These are phyloP conservation scores for Prillingera fragicola DNA, from an alignment of 1,284 basidiomycete genomes.

Conservation along the genomic window DNA sequence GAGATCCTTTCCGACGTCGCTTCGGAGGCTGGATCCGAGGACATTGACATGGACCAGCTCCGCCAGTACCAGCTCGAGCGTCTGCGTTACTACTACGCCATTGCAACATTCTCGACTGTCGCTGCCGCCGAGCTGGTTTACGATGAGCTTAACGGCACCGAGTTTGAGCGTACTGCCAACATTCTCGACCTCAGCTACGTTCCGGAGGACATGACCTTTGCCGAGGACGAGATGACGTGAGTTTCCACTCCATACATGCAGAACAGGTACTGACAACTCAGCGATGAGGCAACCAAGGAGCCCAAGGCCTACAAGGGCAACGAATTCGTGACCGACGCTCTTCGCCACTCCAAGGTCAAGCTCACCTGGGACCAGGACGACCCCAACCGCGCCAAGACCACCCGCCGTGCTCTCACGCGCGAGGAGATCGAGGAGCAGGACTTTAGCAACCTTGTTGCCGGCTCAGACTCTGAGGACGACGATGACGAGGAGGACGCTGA, in stretches of 20 bases:
- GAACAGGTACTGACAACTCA: conserved; percentile 44
- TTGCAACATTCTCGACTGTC: conserved; percentile 80
- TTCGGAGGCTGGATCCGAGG: conserved; percentile 54
- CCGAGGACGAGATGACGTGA: conserved; percentile 64
- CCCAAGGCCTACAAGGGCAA: conserved; percentile 68
- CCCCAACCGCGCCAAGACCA: conserved; percentile 74
- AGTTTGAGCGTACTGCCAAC: conserved; percentile 95
- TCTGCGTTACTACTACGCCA: conserved; percentile 94
- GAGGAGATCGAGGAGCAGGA: conserved; percentile 85
- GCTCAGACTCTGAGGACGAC: conserved; percentile 57
- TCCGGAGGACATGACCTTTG: conserved; percentile 87
- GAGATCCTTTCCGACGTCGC: conserved; percentile 41
- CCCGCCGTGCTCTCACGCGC: conserved; percentile 67
- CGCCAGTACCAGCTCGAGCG: conserved; percentile 91
- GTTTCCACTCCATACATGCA: conserved; percentile 10
- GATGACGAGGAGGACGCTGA: conserved; percentile 47
- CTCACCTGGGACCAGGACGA: conserved; percentile 99
- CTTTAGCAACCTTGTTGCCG: conserved; percentile 78
- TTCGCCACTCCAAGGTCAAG: conserved; percentile 97
- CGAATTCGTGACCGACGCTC: conserved; percentile 90
- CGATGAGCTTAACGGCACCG: conserved; percentile 84
- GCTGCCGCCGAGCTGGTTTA: conserved; percentile 76
- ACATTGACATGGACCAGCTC: conserved; percentile 74
- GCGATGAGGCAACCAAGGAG: conserved; percentile 75
- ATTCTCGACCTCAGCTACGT: conserved; percentile 92